Evolutionary conservation across 2,329 filamentous ascomycete genomes (phyloP).

Genomic region (Endoconidiophora laricicola): DNA sequence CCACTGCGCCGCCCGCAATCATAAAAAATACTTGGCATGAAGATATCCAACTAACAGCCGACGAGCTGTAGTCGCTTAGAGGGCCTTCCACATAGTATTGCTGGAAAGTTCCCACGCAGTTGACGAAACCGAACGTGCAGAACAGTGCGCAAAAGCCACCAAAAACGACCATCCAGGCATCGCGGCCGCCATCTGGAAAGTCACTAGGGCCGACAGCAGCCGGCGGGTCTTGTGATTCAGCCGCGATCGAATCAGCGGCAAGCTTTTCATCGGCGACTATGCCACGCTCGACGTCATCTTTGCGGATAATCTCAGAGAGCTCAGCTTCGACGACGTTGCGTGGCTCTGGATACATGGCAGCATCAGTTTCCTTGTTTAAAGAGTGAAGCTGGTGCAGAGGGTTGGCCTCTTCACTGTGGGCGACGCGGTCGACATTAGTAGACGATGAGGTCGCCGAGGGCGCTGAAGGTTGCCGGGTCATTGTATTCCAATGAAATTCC

Average conservation of each 20-base stretch:
- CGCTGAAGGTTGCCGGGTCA: too few relatives aligned
- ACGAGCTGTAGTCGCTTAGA: constrained; percentile 30
- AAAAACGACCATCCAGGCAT: constrained; percentile 41
- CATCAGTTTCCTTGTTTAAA: background rate
- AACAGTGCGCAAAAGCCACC: constrained; percentile 29
- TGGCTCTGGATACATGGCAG: constrained; percentile 16
- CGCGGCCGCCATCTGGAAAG: constrained; percentile 41
- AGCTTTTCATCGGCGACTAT: constrained; percentile 8
- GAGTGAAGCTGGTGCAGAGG: background rate
- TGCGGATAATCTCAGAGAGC: constrained; percentile 10
- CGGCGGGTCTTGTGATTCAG: constrained; percentile 15
- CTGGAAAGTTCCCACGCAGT: constrained; percentile 38
- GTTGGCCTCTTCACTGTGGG: background rate
- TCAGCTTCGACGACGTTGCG: constrained; percentile 19
- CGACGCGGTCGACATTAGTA: background rate
- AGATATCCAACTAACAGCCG: constrained; percentile 42
- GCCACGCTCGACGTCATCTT: constrained; percentile 14
- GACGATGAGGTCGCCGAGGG: too few relatives aligned
- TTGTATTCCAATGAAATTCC: too few relatives aligned
- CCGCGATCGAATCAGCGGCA: background rate
- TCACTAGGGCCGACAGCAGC: constrained; percentile 28
- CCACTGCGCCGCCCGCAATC: constrained; percentile 31
- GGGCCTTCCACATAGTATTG: constrained; percentile 37
- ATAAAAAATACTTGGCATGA: constrained; percentile 34
- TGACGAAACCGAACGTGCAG: constrained; percentile 29